phyloP scores from a whole-genome alignment of 257 asterid species.

The Solanum dulcamara region DNA sequence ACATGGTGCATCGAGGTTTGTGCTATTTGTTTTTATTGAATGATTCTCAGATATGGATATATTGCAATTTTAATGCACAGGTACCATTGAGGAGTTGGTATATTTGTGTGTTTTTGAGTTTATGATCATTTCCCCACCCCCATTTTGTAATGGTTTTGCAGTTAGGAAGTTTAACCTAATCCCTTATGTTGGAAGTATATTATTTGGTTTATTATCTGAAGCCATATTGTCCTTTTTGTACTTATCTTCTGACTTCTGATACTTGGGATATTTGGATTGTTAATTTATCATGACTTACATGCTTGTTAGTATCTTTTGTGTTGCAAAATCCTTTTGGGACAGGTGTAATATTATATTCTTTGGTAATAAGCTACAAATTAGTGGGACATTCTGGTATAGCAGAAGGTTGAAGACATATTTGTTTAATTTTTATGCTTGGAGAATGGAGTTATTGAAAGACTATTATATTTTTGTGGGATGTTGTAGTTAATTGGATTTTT shows the following conservation, averaged over 20 bases:
- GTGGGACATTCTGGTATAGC: not conserved
- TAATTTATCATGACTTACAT: not conserved
- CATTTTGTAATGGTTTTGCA: not conserved
- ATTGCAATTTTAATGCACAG: not conserved
- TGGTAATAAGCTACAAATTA: not conserved
- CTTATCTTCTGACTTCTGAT: not conserved
- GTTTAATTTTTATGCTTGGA: not conserved
- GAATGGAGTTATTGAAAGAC: not conserved
- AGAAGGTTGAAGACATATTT: not conserved
- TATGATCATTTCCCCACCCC: not conserved
- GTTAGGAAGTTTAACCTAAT: not conserved
- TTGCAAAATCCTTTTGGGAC: not conserved
- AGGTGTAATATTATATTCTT: not conserved
- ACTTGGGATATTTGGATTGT: not conserved
- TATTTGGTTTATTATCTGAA: not conserved
- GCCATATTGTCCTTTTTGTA: not conserved
- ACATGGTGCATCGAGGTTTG: slow-evolving; percentile 2
- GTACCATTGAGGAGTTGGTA: not conserved
- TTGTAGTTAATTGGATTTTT: not conserved
- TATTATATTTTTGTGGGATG: not conserved
- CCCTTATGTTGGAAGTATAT: not conserved
- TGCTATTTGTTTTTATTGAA: not conserved
- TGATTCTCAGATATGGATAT: not conserved
- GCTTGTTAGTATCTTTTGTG: not conserved
- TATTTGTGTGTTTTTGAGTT: not conserved